Conservation (phyloP, 345 rosid genomes). For the Pelargonium nanum region DNA sequence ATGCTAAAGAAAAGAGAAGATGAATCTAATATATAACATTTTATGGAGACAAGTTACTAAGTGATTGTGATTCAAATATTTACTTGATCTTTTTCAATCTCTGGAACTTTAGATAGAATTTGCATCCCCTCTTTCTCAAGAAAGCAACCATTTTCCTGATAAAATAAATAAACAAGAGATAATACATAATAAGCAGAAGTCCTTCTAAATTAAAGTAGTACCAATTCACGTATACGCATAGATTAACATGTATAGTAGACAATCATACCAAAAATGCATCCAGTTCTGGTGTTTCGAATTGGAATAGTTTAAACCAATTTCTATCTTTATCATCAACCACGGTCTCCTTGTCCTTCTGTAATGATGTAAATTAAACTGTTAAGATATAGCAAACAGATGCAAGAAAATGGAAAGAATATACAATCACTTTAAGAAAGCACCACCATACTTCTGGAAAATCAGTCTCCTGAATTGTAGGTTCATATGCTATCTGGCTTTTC, state of each 20-base stretch:
- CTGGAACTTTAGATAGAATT: constrained; percentile 30
- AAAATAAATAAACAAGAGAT: not conserved
- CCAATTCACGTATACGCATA: too few relatives aligned
- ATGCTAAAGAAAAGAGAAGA: not conserved
- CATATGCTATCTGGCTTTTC: constrained; percentile 2
- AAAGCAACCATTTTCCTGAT: constrained; percentile 33
- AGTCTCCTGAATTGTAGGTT: constrained; percentile 23
- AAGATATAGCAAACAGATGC: not conserved
- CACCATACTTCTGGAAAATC: constrained; percentile 10
- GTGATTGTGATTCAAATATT: not conserved
- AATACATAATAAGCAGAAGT: constrained; percentile 1
- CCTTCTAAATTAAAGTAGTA: not conserved
- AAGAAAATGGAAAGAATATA: constrained; percentile 1
- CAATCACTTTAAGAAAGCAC: constrained; percentile 7
- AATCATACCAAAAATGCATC: constrained; percentile 36
- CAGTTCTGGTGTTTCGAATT: constrained; percentile 59
- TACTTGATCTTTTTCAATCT: constrained; percentile 37
- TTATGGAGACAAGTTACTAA: not conserved
- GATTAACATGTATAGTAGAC: too few relatives aligned
- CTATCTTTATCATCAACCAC: constrained; percentile 19
- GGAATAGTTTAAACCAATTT: constrained; percentile 19
- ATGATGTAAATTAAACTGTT: constrained; percentile 10
- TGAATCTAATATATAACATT: not conserved
- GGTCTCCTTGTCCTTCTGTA: constrained; percentile 31
- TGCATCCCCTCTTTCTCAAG: constrained; percentile 25